A percentile compares a stretch with the other conserved stretches of the same genome.
Evolutionary conservation across 1,284 basidiomycete genomes (phyloP).

Genomic region (Microbotryum lychnidis-dioicae): DNA sequence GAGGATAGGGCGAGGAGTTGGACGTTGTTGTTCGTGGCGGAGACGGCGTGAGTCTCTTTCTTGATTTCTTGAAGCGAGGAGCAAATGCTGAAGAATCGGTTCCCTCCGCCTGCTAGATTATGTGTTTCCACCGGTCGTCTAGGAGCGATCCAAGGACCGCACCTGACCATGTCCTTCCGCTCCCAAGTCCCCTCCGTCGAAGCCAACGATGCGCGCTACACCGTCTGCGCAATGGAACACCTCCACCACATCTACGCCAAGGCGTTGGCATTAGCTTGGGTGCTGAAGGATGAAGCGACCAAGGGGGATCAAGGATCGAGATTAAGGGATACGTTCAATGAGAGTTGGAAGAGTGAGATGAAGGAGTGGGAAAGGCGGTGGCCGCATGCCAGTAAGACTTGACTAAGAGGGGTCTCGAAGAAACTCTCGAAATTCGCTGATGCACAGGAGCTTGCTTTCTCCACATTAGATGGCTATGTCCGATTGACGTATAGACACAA

Average conservation of each 20-base stretch:
- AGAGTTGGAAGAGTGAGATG: conserved; percentile 14
- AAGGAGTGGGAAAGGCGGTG: conserved; percentile 7
- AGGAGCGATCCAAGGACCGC: conserved; percentile 9
- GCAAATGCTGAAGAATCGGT: background rate
- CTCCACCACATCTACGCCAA: conserved; percentile 20
- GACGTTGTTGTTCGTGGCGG: conserved; percentile 16
- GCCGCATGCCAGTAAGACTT: conserved; percentile 12
- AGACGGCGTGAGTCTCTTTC: conserved; percentile 15
- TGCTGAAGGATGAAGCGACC: background rate
- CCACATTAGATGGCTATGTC: conserved; percentile 4
- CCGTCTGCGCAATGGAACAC: conserved; percentile 12
- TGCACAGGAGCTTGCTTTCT: background rate
- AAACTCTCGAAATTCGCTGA: background rate
- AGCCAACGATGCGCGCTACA: conserved; percentile 15
- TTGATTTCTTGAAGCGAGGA: background rate
- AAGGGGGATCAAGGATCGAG: conserved; percentile 4
- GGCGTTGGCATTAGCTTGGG: background rate
- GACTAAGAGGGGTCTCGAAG: background rate
- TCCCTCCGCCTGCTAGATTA: background rate
- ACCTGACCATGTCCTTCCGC: conserved; percentile 3
- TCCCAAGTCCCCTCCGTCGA: conserved; percentile 2
- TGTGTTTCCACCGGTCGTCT: conserved; percentile 23
- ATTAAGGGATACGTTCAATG: conserved; percentile 10
- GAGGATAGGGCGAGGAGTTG: conserved; percentile 16
- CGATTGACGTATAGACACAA: conserved; percentile 21